Base-by-base conservation (phyloP, 2,329 filamentous ascomycete species). In the Fusarium albosuccineum region DNA sequence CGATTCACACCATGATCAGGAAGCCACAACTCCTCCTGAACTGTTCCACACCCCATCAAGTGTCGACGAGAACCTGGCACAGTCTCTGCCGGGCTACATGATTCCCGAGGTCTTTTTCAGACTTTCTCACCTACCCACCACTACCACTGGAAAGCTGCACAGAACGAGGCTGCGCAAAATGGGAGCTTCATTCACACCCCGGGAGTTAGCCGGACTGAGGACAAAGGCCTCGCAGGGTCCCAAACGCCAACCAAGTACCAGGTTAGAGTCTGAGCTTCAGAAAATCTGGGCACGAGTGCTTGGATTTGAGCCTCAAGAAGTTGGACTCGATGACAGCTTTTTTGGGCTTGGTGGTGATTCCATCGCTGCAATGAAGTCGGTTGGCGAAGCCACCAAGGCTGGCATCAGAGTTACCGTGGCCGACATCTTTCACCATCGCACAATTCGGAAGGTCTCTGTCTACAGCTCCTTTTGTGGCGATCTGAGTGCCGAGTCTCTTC, bases 291-390 rank as follows among this genome's bases (percentile, higher is more conserved):
- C 74, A 5, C 67, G 74, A 1, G 68, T 81, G 0, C 74, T 84
- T 5, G 67, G 67, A 3, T 63, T 81, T 5, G 63, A 72, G 3
- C 55, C 73, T 10, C 68, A 76, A 2, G 62, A 69, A 4, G 80
- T 84, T 27, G 77, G 78, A 2, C 64, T 77, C 2, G 77, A 82
- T 4, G 80, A 84, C 64, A 83, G 80, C 70, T 85, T 86, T 71
- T 83, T 86, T 74, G 75, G 75, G 0, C 76, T 84, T 0, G 83
- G 83, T 7, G 83, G 83, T 17, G 82, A 85, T 66, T 85, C 83
- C 0, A 78, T 85, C 2, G 64, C 77, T 1, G 83, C 83, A 1
- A 87, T 86, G 80, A 82, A 79, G 59, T 67, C 86, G 2, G 83
- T 84, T 2, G 78, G 81, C 13, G 77, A 78, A 26, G 79, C 80